Conservation (phyloP, 2,329 filamentous ascomycete genomes). For the Phoma sp. region DNA sequence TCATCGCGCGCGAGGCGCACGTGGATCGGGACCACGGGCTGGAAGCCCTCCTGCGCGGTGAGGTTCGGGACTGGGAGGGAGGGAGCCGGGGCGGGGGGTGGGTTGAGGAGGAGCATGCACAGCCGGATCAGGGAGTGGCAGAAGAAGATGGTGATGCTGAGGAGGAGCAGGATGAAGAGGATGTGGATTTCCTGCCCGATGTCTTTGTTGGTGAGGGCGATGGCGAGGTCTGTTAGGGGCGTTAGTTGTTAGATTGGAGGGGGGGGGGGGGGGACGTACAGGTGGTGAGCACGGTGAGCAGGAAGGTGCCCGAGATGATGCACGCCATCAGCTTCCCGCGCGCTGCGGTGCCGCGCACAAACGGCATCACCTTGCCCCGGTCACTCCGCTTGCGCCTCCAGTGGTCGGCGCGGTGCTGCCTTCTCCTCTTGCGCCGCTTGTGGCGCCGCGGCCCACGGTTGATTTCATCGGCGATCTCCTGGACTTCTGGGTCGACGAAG, state of each 20-base stretch:
- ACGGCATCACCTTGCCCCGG: slow-evolving; percentile 24
- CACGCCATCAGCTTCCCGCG: slow-evolving; percentile 50
- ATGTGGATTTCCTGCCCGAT: slow-evolving; percentile 76
- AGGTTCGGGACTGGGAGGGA: slow-evolving; percentile 53
- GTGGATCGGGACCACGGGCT: slow-evolving; percentile 75
- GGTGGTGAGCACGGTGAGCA: slow-evolving; percentile 64
- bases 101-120: slow-evolving; percentile 67
- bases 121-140: slow-evolving; percentile 78
- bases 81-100: slow-evolving; percentile 35
- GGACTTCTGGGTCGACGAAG: slow-evolving; percentile 54
- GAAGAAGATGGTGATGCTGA: slow-evolving; percentile 78
- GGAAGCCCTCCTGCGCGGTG: slow-evolving; percentile 66
- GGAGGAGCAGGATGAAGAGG: slow-evolving; percentile 77
- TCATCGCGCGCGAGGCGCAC: slow-evolving; percentile 78
- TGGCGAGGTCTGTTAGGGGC: slow-evolving; percentile 67
- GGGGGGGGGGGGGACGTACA: slow-evolving; percentile 61
- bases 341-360: slow-evolving; percentile 35
- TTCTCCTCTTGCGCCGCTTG: slow-evolving; percentile 42
- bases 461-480: slow-evolving; percentile 55
- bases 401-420: slow-evolving; percentile 28
- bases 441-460: slow-evolving; percentile 46
- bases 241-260: slow-evolving; percentile 7
- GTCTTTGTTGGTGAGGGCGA: slow-evolving; percentile 70
- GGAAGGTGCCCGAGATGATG: slow-evolving; percentile 69
- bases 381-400: slow-evolving; percentile 39